Base-by-base conservation (phyloP, 23 red algal genomes). In the Chondrus crispus region DNA sequence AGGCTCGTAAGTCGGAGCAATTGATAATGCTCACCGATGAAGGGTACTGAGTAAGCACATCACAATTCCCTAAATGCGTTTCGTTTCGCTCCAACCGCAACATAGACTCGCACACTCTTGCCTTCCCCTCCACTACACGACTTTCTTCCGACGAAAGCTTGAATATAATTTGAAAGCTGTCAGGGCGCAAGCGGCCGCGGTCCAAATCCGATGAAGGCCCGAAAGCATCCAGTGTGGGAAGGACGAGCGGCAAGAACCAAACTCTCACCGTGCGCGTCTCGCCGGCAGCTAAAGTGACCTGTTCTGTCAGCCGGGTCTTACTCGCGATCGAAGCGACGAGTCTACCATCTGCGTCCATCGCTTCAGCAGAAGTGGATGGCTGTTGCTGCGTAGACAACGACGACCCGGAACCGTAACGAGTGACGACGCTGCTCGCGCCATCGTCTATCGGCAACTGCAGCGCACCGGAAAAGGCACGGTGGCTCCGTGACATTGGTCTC, bases 41-140 rank as follows among this genome's bases (percentile, higher is more conserved):
- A 46, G 62, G 37, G 54, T 93, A 89, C n/a, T 62, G 35, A 7
- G 84, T 81, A 73, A 94, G 66, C 6, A 98, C 48, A 77, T 89
- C 62, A 75, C 96, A 98, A 49, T 96, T 92, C n/a, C 96, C 96
- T 49, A 98, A 88, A 43, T 98, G 64, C 32, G 96, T 71, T 43
- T 98, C 91, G 38, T 68, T 81, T n/a, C 81, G 88, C 36, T 79
- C 79, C 20, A 98, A 74, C 20, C 62, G 80, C 5, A 98, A 87
- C 6, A 93, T 68, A 19, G 90, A 94, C 62, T 98, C 94, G 70
- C 96, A 95, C 2, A 93, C 93, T 41, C 85, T 88, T 20, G 96
- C 84, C 11, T 86, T 49, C n/a, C 54, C 69, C 3, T 55, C n/a
- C 7, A 95, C 81, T 46, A 46, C 66, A 10, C 79, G 77, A 28